Base-by-base conservation (phyloP, 805 yeast species). In the Saturnispora hagleri region DNA sequence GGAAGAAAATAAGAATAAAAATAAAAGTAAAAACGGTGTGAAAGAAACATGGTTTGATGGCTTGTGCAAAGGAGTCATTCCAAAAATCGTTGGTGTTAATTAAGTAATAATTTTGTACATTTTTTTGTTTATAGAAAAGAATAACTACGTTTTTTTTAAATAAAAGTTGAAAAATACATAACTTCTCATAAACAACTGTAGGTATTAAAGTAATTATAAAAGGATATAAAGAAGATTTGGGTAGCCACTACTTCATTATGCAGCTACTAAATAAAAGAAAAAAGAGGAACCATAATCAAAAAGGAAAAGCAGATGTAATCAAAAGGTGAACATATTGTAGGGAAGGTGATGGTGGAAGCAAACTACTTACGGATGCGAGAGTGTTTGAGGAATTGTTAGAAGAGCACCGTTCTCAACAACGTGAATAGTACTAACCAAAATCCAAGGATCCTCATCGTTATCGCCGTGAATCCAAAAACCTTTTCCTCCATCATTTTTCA, bases 31-130 rank as follows among this genome's bases (percentile, higher is more conserved):
- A 36, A 51, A 60, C 40, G 48, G 55, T 26, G 76, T 72, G 18
- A 76, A 71, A 57, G 73, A 73, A 24, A 66, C 79, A 4, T 59
- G 77, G 57, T 78, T 78, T 60, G 83, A 78, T 56, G 67, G 62
- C 48, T 58, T 75, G 49, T 73, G 75, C 56, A 51, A 51, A 42
- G 62, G 59, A 24, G 45, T 54, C 33, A 47, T 57, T 38, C 62
- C 64, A 31, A 51, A 46, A 22, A 47, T 57, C 8, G 43, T 62
- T 22, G 38, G 51, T 43, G 58, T 57, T 35, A 54, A 54, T 17
- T 56, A 49, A 27, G 13, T 13, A 17, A n/a, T 33, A 20, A 43
- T 36, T 18, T 20, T 34, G 33, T 26, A 35, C 28, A 24, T 43
- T 40, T 44, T 44, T 44, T 44, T 50, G 40, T 50, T 41, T 41